These are phyloP conservation scores for Magnusiomyces suaveolens DNA, from an alignment of 1,139 yeast genomes.

Conservation along the genomic window DNA sequence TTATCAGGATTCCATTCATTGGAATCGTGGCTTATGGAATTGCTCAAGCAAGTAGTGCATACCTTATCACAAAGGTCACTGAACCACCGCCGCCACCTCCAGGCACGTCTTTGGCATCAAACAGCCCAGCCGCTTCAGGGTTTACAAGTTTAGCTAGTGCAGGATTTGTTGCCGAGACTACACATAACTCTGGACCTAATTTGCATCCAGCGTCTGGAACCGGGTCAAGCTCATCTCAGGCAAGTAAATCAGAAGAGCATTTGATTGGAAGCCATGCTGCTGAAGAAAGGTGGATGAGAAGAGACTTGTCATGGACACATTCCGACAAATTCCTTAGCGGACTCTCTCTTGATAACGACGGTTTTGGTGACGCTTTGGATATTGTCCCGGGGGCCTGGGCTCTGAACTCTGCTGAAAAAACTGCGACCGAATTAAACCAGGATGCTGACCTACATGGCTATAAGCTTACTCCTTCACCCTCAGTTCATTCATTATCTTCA, in stretches of 20 bases:
- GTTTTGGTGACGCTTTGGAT: slow-evolving; percentile 8
- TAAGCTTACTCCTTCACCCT: neutral
- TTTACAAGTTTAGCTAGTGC: neutral
- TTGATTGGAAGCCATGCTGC: neutral
- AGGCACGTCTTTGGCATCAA: neutral
- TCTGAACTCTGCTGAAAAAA: neutral
- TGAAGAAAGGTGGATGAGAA: slow-evolving; percentile 5
- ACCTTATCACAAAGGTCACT: slow-evolving; percentile 45
- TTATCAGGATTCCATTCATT: slow-evolving; percentile 40
- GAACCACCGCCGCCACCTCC: slow-evolving; percentile 41
- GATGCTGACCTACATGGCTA: neutral
- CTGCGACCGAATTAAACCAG: neutral
- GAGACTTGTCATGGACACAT: slow-evolving; percentile 7
- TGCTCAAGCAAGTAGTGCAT: slow-evolving; percentile 48
- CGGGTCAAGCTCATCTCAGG: neutral
- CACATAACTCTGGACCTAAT: neutral
- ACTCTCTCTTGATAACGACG: slow-evolving; percentile 10
- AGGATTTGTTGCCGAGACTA: neutral
- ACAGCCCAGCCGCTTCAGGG: neutral
- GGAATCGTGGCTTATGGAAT: slow-evolving; percentile 46
- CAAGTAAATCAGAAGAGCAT: neutral
- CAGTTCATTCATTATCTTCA: neutral
- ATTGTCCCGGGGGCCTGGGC: slow-evolving; percentile 12
- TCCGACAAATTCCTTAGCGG: slow-evolving; percentile 8
- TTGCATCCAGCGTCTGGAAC: too few species aligned